Evolutionary conservation across 2,329 filamentous ascomycete species (phyloP).

Genomic region (Orbilia blumenaviensis): DNA sequence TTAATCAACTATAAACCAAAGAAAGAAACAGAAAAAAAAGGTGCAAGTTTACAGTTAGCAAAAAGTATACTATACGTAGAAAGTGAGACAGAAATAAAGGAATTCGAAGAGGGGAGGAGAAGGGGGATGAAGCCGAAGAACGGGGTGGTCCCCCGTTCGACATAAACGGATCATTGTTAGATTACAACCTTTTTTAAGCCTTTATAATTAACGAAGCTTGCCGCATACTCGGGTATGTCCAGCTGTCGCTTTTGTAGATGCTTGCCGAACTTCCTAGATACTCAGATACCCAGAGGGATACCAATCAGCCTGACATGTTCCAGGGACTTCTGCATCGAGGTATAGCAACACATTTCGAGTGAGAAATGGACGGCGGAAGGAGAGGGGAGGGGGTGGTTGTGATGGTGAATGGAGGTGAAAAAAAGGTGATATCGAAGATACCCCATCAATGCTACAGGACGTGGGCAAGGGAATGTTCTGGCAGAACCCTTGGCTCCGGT

Average conservation of each 20-base stretch:
- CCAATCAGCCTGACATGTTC: slow-evolving; percentile 18
- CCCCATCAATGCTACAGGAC: slow-evolving; percentile 42
- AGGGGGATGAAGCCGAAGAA: too few species aligned
- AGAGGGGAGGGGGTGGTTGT: background rate
- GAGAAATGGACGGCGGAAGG: background rate
- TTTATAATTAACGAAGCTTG: slow-evolving; percentile 99
- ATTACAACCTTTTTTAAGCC: slow-evolving; percentile 88
- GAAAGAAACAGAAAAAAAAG: background rate
- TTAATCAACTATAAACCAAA: slow-evolving; percentile 47
- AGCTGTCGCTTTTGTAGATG: slow-evolving; percentile 99
- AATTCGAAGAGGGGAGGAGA: background rate
- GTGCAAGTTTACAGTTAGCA: slow-evolving; percentile 20
- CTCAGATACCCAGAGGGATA: background rate
- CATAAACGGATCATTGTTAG: too few species aligned
- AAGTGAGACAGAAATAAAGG: slow-evolving; percentile 24
- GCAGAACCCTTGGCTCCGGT: slow-evolving; percentile 14
- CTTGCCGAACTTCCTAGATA: slow-evolving; percentile 96
- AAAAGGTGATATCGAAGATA: slow-evolving; percentile 32
- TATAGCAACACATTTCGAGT: slow-evolving; percentile 34
- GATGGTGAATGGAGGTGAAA: too few species aligned
- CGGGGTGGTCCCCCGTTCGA: too few species aligned
- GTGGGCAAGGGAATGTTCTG: slow-evolving; percentile 3
- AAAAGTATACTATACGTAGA: background rate
- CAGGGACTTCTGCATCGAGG: background rate
- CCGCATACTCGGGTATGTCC: slow-evolving; percentile 98